Percentiles rank a stretch among this genome's conserved stretches.
Conservation (phyloP, 179 eudicot species). For the Camellia oleifera region DNA sequence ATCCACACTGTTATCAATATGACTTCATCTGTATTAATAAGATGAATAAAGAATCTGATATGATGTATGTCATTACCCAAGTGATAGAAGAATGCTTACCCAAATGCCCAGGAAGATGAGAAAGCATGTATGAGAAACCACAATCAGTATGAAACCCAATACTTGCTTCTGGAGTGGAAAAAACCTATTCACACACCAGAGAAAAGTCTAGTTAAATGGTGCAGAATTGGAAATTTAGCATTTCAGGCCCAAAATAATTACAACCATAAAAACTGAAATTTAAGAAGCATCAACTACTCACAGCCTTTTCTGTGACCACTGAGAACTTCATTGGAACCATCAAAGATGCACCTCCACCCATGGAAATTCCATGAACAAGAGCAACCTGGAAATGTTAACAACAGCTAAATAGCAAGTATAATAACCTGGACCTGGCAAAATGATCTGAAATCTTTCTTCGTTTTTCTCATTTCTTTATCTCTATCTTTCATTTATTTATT, state of each 20-base stretch:
- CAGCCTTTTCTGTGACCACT: slow-evolving; percentile 89
- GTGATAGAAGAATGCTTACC: slow-evolving; percentile 41
- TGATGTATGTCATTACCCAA: neutral
- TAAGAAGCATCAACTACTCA: slow-evolving; percentile 31
- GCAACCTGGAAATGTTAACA: slow-evolving; percentile 57
- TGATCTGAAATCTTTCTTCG: neutral
- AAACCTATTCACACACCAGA: slow-evolving; percentile 37
- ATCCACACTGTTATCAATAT: slow-evolving; percentile 2
- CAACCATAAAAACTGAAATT: neutral
- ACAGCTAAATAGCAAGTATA: neutral
- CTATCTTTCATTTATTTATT: neutral
- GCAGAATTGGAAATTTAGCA: neutral
- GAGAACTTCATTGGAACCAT: slow-evolving; percentile 96
- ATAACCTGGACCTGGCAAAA: neutral
- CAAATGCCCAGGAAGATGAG: slow-evolving; percentile 82
- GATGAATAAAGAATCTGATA: neutral
- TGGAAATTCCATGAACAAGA: slow-evolving; percentile 84
- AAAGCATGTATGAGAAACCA: slow-evolving; percentile 80
- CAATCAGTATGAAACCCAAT: slow-evolving; percentile 94
- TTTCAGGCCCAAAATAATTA: neutral
- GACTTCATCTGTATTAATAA: neutral
- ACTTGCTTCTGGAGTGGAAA: slow-evolving; percentile 94
- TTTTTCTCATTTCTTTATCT: neutral
- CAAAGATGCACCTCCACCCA: slow-evolving; percentile 97
- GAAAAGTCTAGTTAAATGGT: neutral